Percentiles rank a stretch among this genome's conserved stretches.
Conservation (phyloP, 202 grass and related monocot species). For the Schoenoplectus tabernaemontani region DNA sequence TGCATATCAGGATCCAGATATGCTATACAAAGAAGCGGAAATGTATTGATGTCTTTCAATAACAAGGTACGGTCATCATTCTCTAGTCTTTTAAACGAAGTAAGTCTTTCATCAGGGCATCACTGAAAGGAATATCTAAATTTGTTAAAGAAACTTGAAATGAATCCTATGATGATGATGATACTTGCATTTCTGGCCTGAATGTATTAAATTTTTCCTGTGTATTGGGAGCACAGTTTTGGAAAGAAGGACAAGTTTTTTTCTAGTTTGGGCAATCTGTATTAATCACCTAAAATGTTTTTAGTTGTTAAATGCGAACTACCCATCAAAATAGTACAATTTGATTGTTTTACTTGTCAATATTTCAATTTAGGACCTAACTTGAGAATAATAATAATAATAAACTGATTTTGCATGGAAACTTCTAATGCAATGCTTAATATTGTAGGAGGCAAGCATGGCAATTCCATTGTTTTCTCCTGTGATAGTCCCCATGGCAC, state of each 20-base stretch:
- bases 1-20: constrained; percentile 69
- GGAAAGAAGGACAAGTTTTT: not conserved
- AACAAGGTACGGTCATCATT: constrained; percentile 56
- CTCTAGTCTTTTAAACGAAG: too few species aligned
- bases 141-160: not conserved
- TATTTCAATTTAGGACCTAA: not conserved
- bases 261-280: not conserved
- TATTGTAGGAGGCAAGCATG: constrained; percentile 68
- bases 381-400: not conserved
- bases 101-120: too few species aligned
- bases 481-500: constrained; percentile 93
- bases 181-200: not conserved
- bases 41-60: constrained; percentile 90
- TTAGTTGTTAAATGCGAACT: not conserved
- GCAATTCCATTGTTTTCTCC: constrained; percentile 93
- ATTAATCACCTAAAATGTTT: not conserved
- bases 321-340: not conserved
- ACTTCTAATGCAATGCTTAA: not conserved
- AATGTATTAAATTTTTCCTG: too few species aligned
- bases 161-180: not conserved
- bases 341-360: not conserved
- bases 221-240: not conserved
- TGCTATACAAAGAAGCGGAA: constrained; percentile 78
- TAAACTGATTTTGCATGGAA: not conserved
- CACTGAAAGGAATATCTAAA: too few species aligned